These are phyloP conservation scores for Backusella circina DNA, from an alignment of 192 early-diverging fungal species.

Conservation along the genomic window DNA sequence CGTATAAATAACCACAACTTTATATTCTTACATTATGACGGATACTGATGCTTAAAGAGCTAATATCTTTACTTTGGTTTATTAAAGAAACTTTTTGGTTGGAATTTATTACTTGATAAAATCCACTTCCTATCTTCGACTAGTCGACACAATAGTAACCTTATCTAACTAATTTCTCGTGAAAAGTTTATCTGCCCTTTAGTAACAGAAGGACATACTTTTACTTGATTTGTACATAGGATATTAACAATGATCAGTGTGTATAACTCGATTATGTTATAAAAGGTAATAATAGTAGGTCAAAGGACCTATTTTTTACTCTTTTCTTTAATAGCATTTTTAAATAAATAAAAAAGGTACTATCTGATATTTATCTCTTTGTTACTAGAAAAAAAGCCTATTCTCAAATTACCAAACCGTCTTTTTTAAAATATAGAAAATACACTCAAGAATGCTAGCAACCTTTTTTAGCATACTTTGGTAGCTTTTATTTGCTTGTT, in stretches of 20 bases:
- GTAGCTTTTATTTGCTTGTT: background rate
- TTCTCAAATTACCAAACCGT: background rate
- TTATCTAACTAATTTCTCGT: background rate
- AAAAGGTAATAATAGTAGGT: background rate
- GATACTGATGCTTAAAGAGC: too few species aligned
- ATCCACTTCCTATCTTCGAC: too few species aligned
- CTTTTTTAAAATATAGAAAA: background rate
- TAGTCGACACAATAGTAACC: background rate
- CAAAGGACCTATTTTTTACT: background rate
- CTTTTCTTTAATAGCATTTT: background rate
- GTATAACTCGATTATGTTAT: background rate
- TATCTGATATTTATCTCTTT: background rate
- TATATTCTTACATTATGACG: too few species aligned
- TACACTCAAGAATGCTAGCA: background rate
- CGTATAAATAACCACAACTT: too few species aligned
- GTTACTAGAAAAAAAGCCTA: background rate
- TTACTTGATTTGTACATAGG: background rate
- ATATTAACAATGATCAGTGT: background rate
- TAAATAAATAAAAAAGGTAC: background rate
- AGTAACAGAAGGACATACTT: background rate
- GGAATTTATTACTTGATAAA: background rate
- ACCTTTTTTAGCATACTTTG: background rate
- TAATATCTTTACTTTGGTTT: background rate
- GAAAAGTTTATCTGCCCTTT: background rate
- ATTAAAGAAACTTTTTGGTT: background rate